Evolutionary conservation across 208 protist species (phyloP).

Genomic region (Vickermania spadyakhi): DNA sequence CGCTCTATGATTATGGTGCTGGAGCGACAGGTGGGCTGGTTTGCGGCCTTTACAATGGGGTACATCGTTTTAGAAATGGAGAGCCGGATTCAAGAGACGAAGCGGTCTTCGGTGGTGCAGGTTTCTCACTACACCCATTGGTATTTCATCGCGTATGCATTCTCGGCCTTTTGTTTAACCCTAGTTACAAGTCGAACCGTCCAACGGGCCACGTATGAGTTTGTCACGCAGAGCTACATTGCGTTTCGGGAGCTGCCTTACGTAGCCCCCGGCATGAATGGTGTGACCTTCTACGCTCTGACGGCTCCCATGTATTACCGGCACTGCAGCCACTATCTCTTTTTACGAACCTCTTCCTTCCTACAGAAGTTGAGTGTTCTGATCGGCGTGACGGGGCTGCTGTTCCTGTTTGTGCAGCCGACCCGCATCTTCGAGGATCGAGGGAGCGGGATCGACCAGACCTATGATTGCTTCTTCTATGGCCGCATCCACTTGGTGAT

Average conservation of each 20-base stretch:
- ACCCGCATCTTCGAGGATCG: slow-evolving; percentile 9
- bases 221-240: slow-evolving; percentile 69
- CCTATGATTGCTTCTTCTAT: background rate
- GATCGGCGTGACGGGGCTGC: slow-evolving; percentile 9
- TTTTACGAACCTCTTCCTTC: slow-evolving; percentile 7
- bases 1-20: slow-evolving; percentile 5
- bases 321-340: slow-evolving; percentile 14
- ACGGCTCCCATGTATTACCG: slow-evolving; percentile 46
- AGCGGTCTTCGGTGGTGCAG: slow-evolving; percentile 15
- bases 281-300: slow-evolving; percentile 39
- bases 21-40: background rate
- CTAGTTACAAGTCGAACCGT: slow-evolving; percentile 60
- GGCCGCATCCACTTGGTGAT: slow-evolving; percentile 17
- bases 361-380: background rate
- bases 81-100: slow-evolving; percentile 18
- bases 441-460: slow-evolving; percentile 5
- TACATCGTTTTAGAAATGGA: slow-evolving; percentile 42
- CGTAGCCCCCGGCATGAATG: slow-evolving; percentile 42
- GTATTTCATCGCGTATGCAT: slow-evolving; percentile 15
- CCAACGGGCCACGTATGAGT: slow-evolving; percentile 73
- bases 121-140: slow-evolving; percentile 10
- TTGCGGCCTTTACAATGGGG: slow-evolving; percentile 12
- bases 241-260: slow-evolving; percentile 33
- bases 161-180: slow-evolving; percentile 19
- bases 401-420: slow-evolving; percentile 18